Evolutionary conservation across 2,329 filamentous ascomycete genomes (phyloP).

Genomic region (Domatiomyces catenatus): DNA sequence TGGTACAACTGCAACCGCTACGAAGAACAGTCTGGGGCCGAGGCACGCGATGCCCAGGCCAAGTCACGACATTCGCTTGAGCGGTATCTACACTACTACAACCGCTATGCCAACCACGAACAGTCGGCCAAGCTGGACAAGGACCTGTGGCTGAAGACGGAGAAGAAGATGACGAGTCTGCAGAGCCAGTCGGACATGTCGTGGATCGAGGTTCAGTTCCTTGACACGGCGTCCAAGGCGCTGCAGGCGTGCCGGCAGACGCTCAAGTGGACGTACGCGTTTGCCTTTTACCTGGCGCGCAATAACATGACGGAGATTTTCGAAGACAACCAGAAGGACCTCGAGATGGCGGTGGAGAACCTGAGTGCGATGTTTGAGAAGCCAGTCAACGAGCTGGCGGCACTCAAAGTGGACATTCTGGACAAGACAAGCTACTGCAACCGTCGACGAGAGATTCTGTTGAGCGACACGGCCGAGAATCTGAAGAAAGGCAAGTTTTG

Average conservation of each 20-base stretch:
- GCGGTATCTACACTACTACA: constrained; percentile 97
- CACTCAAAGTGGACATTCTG: constrained; percentile 91
- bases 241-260: constrained; percentile 96
- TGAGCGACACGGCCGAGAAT: constrained; percentile 87
- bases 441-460: constrained; percentile 71
- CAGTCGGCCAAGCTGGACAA: constrained; percentile 93
- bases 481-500: constrained; percentile 59
- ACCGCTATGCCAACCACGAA: constrained; percentile 96
- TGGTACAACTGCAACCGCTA: constrained; percentile 99
- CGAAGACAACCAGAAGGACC: constrained; percentile 94
- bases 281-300: constrained; percentile 89
- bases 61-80: constrained; percentile 81
- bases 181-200: constrained; percentile 91
- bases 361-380: constrained; percentile 99
- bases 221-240: constrained; percentile 82
- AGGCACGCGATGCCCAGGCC: constrained; percentile 82
- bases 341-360: constrained; percentile 93
- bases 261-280: constrained; percentile 97
- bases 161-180: constrained; percentile 97
- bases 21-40: constrained; percentile 85
- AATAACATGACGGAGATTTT: constrained; percentile 97
- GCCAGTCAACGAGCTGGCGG: constrained; percentile 69
- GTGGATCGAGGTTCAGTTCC: constrained; percentile 98
- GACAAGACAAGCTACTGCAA: constrained; percentile 97
- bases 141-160: constrained; percentile 88